Evolutionary conservation across 495 filamentous ascomycete species (phyloP).

Genomic region (Trichoderma orchidacearum): DNA sequence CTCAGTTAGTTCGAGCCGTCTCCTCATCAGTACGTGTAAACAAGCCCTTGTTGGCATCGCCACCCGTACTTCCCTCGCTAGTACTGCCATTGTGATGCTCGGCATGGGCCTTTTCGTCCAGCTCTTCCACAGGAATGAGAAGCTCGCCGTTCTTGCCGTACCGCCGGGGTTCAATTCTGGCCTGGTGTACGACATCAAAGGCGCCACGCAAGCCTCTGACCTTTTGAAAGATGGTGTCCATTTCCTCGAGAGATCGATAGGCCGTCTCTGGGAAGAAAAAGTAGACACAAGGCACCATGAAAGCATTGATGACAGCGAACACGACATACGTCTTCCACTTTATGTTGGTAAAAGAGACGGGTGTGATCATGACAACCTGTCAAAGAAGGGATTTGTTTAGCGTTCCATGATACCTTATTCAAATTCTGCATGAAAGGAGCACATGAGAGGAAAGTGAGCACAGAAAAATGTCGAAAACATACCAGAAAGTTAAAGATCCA

Average conservation of each 20-base stretch:
- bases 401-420: background rate
- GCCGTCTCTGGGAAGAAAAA: slow-evolving; percentile 48
- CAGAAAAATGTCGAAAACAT: background rate
- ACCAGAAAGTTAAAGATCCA: slow-evolving; percentile 4
- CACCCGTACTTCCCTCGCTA: background rate
- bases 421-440: too few relatives aligned
- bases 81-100: background rate
- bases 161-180: slow-evolving; percentile 45
- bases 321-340: slow-evolving; percentile 63
- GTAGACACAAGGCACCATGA: slow-evolving; percentile 52
- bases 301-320: slow-evolving; percentile 64
- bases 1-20: background rate
- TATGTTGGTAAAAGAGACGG: slow-evolving; percentile 53
- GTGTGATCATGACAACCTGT: slow-evolving; percentile 56
- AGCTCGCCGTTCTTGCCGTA: slow-evolving; percentile 61
- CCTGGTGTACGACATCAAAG: slow-evolving; percentile 47
- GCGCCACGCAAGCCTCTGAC: slow-evolving; percentile 27
- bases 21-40: background rate
- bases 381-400: background rate
- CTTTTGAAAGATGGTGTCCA: slow-evolving; percentile 53
- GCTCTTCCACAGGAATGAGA: slow-evolving; percentile 11
- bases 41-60: background rate
- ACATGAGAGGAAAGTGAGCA: too few relatives aligned
- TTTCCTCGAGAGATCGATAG: slow-evolving; percentile 35
- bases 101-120: background rate